Evolutionary conservation across 2,329 filamentous ascomycete species (phyloP), one percentile per base, ranked within the genome.

Genomic region (Emericellopsis atlantica): DNA sequence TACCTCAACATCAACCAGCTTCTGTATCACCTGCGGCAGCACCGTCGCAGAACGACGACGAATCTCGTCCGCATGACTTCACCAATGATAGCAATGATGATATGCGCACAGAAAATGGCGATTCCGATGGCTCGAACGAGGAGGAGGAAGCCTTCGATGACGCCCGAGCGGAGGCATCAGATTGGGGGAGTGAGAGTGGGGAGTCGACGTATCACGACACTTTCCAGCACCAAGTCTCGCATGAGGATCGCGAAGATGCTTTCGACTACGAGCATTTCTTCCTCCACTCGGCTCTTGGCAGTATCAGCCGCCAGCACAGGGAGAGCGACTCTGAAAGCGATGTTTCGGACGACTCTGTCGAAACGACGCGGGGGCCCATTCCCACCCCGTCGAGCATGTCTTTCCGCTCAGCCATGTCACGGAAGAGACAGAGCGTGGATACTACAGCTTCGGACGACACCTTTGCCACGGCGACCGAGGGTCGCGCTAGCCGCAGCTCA

Each of bases 201-300:
- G 70, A 78, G 40, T 74, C 74, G 11, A 64, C 79, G 6, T 80
- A 83, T 51, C 75, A 81, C 50, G 78, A 80, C 49, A 65, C 71
- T 0, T 57, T 70, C 37, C 68, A 75, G 41, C 70, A 75, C 40
- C 71, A 73, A 8, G 63, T 83, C 6, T 86, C 87, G 0, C 90
- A 96, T 53, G 90, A 96, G 62, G 88, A 95, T 57, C 83, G 90
- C 16, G 81, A 89, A 49, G 90, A 96, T 58, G 89, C 89, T 1
- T 96, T 96, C 53, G 90, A 96, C 57, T 96, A 96, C 47, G 85
- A 95, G 58, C 81, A 94, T 55, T 95, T 95, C 62, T 95, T 95
- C 58, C 70, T 95, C 12, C 88, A 95, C 58, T 94, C 86, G 49
- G 87, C 88, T 10, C 81, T 95, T 73, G 88, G 87, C 6, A 87